These are phyloP conservation scores for Capronia americana DNA, from an alignment of 2,329 filamentous ascomycete species.

Conservation along the genomic window DNA sequence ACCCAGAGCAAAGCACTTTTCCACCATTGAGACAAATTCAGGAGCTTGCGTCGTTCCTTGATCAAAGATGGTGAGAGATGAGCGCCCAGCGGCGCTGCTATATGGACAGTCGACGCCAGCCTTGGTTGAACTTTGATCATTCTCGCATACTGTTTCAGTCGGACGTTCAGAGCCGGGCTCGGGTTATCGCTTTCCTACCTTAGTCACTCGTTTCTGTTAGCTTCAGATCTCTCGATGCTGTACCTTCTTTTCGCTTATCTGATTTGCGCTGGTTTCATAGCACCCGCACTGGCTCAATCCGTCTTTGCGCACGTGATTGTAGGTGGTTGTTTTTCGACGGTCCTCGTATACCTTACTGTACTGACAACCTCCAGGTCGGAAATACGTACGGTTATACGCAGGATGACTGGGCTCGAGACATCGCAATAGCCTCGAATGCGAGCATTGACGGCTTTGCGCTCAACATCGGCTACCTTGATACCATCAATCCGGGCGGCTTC, in stretches of 20 bases:
- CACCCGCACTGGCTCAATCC: conserved; percentile 8
- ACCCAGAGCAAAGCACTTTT: not conserved
- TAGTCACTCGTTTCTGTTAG: conserved; percentile 15
- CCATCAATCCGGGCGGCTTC: conserved; percentile 7
- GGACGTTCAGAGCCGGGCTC: not conserved
- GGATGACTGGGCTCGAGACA: conserved; percentile 14
- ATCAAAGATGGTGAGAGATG: not conserved
- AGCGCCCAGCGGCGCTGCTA: not conserved
- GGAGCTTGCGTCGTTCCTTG: not conserved
- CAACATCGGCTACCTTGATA: conserved; percentile 16
- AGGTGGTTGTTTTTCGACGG: not conserved
- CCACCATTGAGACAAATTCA: not conserved
- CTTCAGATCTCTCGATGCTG: conserved; percentile 4
- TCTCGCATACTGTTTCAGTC: not conserved
- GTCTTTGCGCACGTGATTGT: conserved; percentile 20
- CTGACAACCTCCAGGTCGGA: conserved; percentile 11
- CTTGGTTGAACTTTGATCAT: not conserved
- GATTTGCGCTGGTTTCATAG: conserved; percentile 5
- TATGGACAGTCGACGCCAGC: not conserved
- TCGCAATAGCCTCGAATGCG: conserved; percentile 1
- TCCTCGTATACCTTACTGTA: not conserved
- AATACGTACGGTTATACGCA: conserved; percentile 21
- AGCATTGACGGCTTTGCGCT: conserved; percentile 20
- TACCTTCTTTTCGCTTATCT: conserved; percentile 15
- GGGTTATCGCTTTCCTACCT: conserved; percentile 1